These are phyloP conservation scores for Phytophthora pseudosyringae DNA, from an alignment of 352 stramenopile genomes.

Conservation along the genomic window DNA sequence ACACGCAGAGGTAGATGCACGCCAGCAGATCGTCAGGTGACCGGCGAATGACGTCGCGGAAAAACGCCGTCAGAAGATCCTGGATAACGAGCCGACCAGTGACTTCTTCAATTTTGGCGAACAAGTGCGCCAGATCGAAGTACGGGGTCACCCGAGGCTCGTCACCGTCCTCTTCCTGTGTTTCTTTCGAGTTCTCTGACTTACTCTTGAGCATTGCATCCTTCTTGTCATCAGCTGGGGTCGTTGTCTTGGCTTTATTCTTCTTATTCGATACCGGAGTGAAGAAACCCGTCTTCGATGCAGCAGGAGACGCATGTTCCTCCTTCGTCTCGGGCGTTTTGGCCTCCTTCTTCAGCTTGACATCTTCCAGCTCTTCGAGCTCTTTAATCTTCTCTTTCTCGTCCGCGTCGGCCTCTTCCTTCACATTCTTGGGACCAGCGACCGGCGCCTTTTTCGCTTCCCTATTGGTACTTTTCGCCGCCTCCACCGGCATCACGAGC, in stretches of 20 bases:
- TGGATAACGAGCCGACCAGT: conserved; percentile 85
- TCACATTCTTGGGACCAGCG: background rate
- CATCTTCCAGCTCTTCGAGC: conserved; percentile 23
- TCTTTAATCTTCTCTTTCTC: conserved; percentile 14
- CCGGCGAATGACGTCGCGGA: conserved; percentile 75
- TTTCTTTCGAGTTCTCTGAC: conserved; percentile 22
- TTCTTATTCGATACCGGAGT: conserved; percentile 30
- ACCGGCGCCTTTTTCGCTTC: conserved; percentile 1
- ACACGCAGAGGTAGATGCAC: conserved; percentile 92
- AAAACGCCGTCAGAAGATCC: conserved; percentile 87
- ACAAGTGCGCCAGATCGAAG: conserved; percentile 67
- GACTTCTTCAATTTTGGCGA: conserved; percentile 79
- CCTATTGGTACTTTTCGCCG: conserved; percentile 11
- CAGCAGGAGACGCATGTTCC: conserved; percentile 12
- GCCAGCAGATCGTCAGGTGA: conserved; percentile 87
- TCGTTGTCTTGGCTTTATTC: conserved; percentile 20
- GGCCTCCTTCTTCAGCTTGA: conserved; percentile 9
- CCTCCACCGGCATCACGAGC: conserved; percentile 11
- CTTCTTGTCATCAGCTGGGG: conserved; percentile 19
- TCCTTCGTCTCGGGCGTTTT: conserved; percentile 24
- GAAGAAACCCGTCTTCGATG: conserved; percentile 45
- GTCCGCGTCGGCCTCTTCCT: background rate
- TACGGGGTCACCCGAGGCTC: conserved; percentile 51
- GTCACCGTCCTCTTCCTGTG: conserved; percentile 14
- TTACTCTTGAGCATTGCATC: conserved; percentile 15